These are phyloP conservation scores for Thalassiosira mediterranea DNA, from an alignment of 352 stramenopile species.

Conservation along the genomic window DNA sequence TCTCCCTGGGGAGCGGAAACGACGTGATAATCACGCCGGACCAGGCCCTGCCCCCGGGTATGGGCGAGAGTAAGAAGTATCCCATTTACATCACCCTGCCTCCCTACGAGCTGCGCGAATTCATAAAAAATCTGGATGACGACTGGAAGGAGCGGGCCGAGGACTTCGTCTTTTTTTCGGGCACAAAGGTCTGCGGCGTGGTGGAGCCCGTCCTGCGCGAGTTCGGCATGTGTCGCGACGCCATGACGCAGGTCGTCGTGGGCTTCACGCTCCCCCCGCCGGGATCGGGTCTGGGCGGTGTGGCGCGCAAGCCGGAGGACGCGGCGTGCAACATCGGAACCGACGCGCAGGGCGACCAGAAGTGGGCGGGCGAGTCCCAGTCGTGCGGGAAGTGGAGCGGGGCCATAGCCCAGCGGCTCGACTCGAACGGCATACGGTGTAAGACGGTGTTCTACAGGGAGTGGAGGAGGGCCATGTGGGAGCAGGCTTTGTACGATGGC, in stretches of 20 bases:
- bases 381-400: constrained; percentile 80
- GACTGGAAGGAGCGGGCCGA: constrained; percentile 55
- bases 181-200: constrained; percentile 67
- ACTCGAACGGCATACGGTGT: constrained; percentile 63
- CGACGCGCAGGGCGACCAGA: constrained; percentile 66
- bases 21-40: constrained; percentile 68
- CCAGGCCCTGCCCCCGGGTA: constrained; percentile 47
- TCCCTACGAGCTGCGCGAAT: constrained; percentile 63
- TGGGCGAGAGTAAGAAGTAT: constrained; percentile 63
- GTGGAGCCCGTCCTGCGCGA: constrained; percentile 75
- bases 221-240: constrained; percentile 75
- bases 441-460: constrained; percentile 78
- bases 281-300: constrained; percentile 15
- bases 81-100: constrained; percentile 78
- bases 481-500: constrained; percentile 67
- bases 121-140: constrained; percentile 68
- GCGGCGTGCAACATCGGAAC: constrained; percentile 53
- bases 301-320: constrained; percentile 53
- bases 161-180: constrained; percentile 81
- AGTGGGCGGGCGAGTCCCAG: constrained; percentile 68
- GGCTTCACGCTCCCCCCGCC: constrained; percentile 44
- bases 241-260: constrained; percentile 74
- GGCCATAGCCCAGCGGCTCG: constrained; percentile 63
- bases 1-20: constrained; percentile 60
- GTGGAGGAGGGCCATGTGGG: constrained; percentile 81